phyloP scores from a whole-genome alignment of 2,329 filamentous ascomycete genomes.

The Colletotrichum viniferum region DNA sequence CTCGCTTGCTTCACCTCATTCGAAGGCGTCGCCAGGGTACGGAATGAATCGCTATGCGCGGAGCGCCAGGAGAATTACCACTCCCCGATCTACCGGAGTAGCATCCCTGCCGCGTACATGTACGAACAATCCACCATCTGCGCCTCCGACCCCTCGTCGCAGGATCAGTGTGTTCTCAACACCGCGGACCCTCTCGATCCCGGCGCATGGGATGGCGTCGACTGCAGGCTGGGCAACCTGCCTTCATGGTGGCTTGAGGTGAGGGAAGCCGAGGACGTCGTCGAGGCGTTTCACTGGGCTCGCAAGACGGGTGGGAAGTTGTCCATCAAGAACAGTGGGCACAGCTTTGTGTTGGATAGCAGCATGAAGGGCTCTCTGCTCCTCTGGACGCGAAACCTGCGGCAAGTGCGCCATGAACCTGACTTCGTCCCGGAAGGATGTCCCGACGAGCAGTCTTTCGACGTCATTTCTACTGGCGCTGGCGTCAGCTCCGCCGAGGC shows the following conservation, averaged over 20 bases:
- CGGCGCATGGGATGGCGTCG: neutral
- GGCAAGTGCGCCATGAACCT: neutral
- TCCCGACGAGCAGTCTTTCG: neutral
- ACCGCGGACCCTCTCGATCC: neutral
- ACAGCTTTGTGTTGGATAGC: accelerated
- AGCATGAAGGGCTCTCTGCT: neutral
- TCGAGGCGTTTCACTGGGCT: neutral
- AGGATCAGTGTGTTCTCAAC: neutral
- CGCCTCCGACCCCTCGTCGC: neutral
- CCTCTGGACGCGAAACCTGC: neutral
- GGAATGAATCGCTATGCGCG: neutral
- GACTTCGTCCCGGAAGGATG: neutral
- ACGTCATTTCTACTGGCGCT: accelerated
- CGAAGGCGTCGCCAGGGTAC: accelerated
- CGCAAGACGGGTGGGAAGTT: neutral
- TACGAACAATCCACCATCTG: neutral
- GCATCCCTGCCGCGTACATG: neutral
- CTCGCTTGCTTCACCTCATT: neutral
- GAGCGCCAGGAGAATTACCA: neutral
- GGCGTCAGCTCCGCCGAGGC: neutral
- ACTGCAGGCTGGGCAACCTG: neutral
- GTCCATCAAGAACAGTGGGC: neutral
- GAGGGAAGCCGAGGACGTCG: neutral
- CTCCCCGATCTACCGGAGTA: neutral
- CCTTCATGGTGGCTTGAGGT: neutral